Evolutionary conservation across 2,329 filamentous ascomycete species (phyloP).

Genomic region (Ceratocystis eucalypticola): DNA sequence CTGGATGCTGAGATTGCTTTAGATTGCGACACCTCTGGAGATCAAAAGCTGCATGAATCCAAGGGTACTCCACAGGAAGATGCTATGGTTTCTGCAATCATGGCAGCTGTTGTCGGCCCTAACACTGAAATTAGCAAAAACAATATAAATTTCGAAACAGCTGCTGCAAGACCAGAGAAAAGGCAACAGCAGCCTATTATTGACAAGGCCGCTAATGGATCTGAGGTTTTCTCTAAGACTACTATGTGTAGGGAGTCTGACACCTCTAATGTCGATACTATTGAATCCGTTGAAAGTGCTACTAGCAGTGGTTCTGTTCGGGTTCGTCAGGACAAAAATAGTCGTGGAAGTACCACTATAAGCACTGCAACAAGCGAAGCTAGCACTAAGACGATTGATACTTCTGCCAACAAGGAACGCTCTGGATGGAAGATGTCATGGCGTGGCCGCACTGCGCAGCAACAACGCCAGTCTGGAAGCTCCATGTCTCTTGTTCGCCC

Average conservation of each 20-base stretch:
- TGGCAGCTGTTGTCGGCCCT: not conserved
- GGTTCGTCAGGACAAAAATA: not conserved
- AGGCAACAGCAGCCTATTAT: not conserved
- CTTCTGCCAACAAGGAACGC: not conserved
- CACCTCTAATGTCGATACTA: not conserved
- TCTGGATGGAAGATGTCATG: slow-evolving; percentile 3
- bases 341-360: not conserved
- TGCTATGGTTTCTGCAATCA: not conserved
- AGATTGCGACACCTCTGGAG: not conserved
- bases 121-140: not conserved
- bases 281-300: not conserved
- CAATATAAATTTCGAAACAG: not conserved
- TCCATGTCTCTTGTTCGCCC: not conserved
- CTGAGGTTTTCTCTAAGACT: not conserved
- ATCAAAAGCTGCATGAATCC: not conserved
- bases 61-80: not conserved
- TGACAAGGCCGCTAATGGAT: not conserved
- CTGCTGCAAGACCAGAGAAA: not conserved
- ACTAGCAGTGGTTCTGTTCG: not conserved
- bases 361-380: not conserved
- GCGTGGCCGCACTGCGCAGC: not conserved
- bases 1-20: not conserved
- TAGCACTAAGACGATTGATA: not conserved
- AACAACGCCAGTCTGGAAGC: not conserved
- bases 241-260: not conserved